These are phyloP conservation scores for Chaetomium fimeti DNA, from an alignment of 495 filamentous ascomycete species.

Conservation along the genomic window DNA sequence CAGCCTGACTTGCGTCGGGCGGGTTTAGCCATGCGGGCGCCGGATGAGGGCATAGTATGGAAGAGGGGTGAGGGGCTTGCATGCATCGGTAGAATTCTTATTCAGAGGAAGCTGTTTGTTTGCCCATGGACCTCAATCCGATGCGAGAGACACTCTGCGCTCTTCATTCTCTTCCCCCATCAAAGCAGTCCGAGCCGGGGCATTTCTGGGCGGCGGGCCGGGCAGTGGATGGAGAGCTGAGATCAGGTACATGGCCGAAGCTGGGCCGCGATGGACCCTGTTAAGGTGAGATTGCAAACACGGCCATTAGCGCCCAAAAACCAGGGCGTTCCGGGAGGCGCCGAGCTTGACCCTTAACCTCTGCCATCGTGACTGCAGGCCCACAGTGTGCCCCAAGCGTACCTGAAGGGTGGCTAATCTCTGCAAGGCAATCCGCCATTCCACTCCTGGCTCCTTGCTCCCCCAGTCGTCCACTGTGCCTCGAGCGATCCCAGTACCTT, in stretches of 20 bases:
- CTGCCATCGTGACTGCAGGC: slow-evolving; percentile 18
- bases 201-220: slow-evolving; percentile 23
- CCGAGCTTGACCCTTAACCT: slow-evolving; percentile 18
- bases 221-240: neutral
- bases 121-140: too few relatives aligned
- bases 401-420: slow-evolving; percentile 40
- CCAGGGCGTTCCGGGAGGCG: neutral
- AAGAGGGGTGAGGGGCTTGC: neutral
- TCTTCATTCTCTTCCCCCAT: neutral
- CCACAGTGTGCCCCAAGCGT: slow-evolving; percentile 23
- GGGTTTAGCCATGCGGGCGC: neutral
- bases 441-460: slow-evolving; percentile 32
- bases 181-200: neutral
- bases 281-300: slow-evolving; percentile 17
- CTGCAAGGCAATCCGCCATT: slow-evolving; percentile 36
- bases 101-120: too few relatives aligned
- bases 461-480: slow-evolving; percentile 34
- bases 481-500: slow-evolving; percentile 40
- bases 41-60: neutral
- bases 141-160: neutral
- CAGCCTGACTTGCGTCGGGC: neutral
- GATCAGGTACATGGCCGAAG: slow-evolving; percentile 19
- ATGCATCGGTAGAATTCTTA: neutral
- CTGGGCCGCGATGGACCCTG: slow-evolving; percentile 27
- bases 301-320: slow-evolving; percentile 8